These are phyloP conservation scores for Orychophragmus violaceus DNA, from an alignment of 345 rosid genomes.

Conservation along the genomic window DNA sequence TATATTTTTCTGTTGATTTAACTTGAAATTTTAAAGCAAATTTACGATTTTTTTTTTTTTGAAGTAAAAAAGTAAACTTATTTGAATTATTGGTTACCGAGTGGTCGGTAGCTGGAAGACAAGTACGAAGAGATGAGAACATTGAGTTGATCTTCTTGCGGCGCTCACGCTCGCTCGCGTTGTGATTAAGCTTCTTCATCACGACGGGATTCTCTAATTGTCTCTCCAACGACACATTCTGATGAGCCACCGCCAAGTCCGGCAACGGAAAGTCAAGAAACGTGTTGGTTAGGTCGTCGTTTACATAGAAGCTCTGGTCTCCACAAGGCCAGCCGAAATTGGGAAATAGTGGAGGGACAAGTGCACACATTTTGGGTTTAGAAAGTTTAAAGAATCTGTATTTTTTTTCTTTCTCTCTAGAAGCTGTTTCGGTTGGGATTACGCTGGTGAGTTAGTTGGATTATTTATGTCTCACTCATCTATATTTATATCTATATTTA, in stretches of 20 bases:
- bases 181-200: slow-evolving; percentile 56
- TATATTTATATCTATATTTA: slow-evolving; percentile 4
- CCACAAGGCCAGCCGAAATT: slow-evolving; percentile 18
- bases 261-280: slow-evolving; percentile 24
- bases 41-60: neutral
- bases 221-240: slow-evolving; percentile 14
- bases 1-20: neutral
- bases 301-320: neutral
- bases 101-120: slow-evolving; percentile 45
- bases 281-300: neutral
- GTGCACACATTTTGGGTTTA: slow-evolving; percentile 20
- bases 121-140: slow-evolving; percentile 57
- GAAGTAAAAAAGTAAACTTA: neutral
- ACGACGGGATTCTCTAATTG: neutral
- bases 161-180: slow-evolving; percentile 60
- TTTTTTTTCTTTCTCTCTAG: neutral
- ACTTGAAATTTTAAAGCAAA: neutral
- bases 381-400: neutral
- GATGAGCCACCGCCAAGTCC: slow-evolving; percentile 19
- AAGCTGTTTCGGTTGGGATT: slow-evolving; percentile 10
- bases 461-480: neutral
- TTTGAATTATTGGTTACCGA: slow-evolving; percentile 31
- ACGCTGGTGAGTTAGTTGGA: slow-evolving; percentile 25
- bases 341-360: slow-evolving; percentile 22
- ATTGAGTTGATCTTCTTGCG: slow-evolving; percentile 55